Evolutionary conservation across 2,329 filamentous ascomycete species (phyloP).

Genomic region (Colletotrichum spaethianum): DNA sequence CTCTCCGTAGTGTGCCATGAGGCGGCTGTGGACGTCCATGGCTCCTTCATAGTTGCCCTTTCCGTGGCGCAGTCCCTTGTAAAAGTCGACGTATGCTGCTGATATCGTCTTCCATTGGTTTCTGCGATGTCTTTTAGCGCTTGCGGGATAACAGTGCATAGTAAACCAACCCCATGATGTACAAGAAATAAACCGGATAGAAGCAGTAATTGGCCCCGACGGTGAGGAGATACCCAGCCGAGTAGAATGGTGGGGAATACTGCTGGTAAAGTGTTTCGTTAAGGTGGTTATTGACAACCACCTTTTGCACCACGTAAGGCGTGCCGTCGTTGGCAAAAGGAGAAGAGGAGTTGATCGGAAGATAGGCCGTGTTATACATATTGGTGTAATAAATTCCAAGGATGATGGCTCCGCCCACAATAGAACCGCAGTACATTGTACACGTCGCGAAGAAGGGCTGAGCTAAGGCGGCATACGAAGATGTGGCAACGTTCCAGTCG

Average conservation of each 20-base stretch:
- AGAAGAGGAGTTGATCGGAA: slow-evolving; percentile 63
- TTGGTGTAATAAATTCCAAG: slow-evolving; percentile 59
- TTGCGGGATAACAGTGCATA: accelerated
- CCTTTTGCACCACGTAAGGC: slow-evolving; percentile 52
- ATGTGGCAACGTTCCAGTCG: slow-evolving; percentile 63
- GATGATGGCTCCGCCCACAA: slow-evolving; percentile 56
- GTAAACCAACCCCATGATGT: slow-evolving; percentile 51
- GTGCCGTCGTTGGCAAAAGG: slow-evolving; percentile 62
- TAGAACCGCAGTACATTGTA: slow-evolving; percentile 52
- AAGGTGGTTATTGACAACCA: slow-evolving; percentile 55
- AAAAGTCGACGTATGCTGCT: slow-evolving; percentile 56
- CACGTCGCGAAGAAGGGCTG: slow-evolving; percentile 58
- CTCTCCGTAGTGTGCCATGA: slow-evolving; percentile 61
- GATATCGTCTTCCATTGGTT: slow-evolving; percentile 57
- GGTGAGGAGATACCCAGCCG: slow-evolving; percentile 57
- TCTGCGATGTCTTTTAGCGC: not conserved
- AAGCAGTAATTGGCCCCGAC: slow-evolving; percentile 60
- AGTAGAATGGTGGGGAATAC: slow-evolving; percentile 62
- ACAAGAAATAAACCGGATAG: slow-evolving; percentile 60
- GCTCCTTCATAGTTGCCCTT: slow-evolving; percentile 58
- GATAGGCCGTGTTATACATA: slow-evolving; percentile 59
- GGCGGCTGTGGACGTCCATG: slow-evolving; percentile 58
- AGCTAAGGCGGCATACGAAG: slow-evolving; percentile 54
- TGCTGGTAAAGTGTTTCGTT: slow-evolving; percentile 55
- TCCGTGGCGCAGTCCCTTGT: slow-evolving; percentile 54